Percentiles rank a stretch among this genome's conserved stretches.
These are phyloP conservation scores for Penicillium bialowiezense DNA, from an alignment of 495 filamentous ascomycete genomes.

Conservation along the genomic window DNA sequence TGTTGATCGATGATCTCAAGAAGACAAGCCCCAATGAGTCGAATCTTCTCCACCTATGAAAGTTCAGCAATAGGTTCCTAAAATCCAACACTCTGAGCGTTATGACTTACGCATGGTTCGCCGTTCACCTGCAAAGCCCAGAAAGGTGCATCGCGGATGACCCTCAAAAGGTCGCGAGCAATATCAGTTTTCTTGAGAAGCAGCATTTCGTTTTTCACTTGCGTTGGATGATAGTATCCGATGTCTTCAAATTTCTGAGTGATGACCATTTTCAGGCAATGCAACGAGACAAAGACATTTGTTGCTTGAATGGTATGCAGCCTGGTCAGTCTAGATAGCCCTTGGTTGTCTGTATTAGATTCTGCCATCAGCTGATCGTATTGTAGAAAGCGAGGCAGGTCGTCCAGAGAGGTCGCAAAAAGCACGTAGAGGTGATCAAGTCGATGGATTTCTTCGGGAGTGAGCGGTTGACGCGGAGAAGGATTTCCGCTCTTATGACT, in stretches of 20 bases:
- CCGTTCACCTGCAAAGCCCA: constrained; percentile 22
- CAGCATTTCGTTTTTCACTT: constrained; percentile 12
- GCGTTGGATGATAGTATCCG: constrained; percentile 4
- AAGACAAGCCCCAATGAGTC: constrained; percentile 26
- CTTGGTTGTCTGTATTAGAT: not conserved
- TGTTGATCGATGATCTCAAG: constrained; percentile 28
- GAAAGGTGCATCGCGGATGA: constrained; percentile 21
- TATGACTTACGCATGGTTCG: constrained; percentile 19
- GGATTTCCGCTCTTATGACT: constrained; percentile 2
- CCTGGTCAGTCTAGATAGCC: constrained; percentile 1
- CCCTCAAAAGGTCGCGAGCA: constrained; percentile 17
- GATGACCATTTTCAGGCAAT: constrained; percentile 28
- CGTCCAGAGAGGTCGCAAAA: constrained; percentile 20
- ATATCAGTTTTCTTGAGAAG: constrained; percentile 22
- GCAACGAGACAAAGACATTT: constrained; percentile 25
- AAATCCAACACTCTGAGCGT: no score
- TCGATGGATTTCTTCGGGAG: constrained; percentile 12
- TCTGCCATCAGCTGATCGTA: constrained; percentile 8
- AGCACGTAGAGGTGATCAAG: constrained; percentile 20
- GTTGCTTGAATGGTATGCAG: constrained; percentile 21
- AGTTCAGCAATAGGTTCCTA: no score
- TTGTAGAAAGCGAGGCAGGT: constrained; percentile 15
- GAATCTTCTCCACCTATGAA: constrained; percentile 29
- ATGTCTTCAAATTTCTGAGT: constrained; percentile 27
- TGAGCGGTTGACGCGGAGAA: constrained; percentile 7